A percentile compares a stretch with the other conserved stretches of the same genome.
Evolutionary conservation across 2,329 filamentous ascomycete genomes (phyloP).

Genomic region (Mariannaea elegans): DNA sequence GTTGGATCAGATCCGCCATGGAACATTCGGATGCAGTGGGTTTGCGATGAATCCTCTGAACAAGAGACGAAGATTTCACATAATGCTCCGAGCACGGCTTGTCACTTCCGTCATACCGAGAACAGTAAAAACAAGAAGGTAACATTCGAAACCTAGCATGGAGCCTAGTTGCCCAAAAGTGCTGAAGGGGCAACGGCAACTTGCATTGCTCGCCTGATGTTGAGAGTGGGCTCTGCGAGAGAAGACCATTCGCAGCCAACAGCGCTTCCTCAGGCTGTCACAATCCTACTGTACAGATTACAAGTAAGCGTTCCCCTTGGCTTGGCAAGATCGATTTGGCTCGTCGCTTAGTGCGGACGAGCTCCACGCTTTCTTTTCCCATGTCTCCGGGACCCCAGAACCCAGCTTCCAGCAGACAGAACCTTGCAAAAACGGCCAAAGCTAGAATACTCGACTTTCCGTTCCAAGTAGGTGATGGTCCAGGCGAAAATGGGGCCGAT

Average conservation of each 20-base stretch:
- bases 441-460: constrained; percentile 27
- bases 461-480: constrained; percentile 20
- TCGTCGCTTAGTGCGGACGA: constrained; percentile 25
- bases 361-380: constrained; percentile 11
- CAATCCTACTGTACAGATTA: not conserved
- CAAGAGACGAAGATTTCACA: constrained; percentile 15
- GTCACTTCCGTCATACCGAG: constrained; percentile 14
- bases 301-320: not conserved
- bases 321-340: constrained; percentile 18
- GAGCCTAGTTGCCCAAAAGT: not conserved
- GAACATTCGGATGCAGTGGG: constrained; percentile 23
- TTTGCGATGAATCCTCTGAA: constrained; percentile 18
- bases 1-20: constrained; percentile 15
- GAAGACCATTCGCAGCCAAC: constrained; percentile 8
- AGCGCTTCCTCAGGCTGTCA: constrained; percentile 10
- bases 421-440: constrained; percentile 17
- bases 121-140: constrained; percentile 11
- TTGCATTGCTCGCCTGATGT: constrained; percentile 9
- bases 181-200: not conserved
- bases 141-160: constrained; percentile 8
- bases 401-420: constrained; percentile 5
- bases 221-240: constrained; percentile 6
- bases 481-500: constrained; percentile 9
- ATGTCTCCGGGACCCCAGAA: constrained; percentile 14
- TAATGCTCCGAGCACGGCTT: constrained; percentile 13